Evolutionary conservation across 345 rosid genomes (phyloP), one percentile per base, ranked within the genome.

Genomic region (Sisymbrium altissimum): DNA sequence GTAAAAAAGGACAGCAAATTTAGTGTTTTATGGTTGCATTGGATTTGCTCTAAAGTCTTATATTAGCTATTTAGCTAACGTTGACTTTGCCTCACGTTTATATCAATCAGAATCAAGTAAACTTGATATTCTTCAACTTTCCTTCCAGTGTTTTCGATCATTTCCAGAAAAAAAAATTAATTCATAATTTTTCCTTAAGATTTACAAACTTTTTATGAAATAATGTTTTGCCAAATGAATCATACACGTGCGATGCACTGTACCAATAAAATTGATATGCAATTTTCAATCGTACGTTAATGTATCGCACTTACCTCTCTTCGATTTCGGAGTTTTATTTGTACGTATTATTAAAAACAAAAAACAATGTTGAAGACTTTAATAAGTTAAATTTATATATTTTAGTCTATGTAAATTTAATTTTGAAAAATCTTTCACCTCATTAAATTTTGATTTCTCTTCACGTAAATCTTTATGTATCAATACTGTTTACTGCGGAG

Each of bases 101-200:
- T 57, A 27, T 72, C 68, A 71, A 21, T 67, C 73, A 65, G 60
- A 79, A 46, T 69, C 73, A 54, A 66, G 57, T 74, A 63, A 73
- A 50, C 58, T 66, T 49, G 69, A 75, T 70, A 27, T 71, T 62
- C 46, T 64, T 69, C 76, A 69, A 33, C 71, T 59, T 27, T 48
- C 11, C 11, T 29, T 73, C 35, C n/a, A 52, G 57, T 52, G 57
- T 52, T 52, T 52, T 25, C 2, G 12, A 52, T 25, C 25, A 52
- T 52, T 36, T 36, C 11, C 40, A 36, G 44, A 11, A 39, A 10
- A 39, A 1, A 61, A 29, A 17, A 17, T 38, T 25, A 15, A 35
- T 32, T 11, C 11, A 30, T 12, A 45, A 3, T 9, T 45, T 30
- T 25, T 44, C 18, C 10, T 64, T 17, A 6, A 44, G 30, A 32